Conservation (phyloP, 1,284 basidiomycete species). For the Meira nashicola region DNA sequence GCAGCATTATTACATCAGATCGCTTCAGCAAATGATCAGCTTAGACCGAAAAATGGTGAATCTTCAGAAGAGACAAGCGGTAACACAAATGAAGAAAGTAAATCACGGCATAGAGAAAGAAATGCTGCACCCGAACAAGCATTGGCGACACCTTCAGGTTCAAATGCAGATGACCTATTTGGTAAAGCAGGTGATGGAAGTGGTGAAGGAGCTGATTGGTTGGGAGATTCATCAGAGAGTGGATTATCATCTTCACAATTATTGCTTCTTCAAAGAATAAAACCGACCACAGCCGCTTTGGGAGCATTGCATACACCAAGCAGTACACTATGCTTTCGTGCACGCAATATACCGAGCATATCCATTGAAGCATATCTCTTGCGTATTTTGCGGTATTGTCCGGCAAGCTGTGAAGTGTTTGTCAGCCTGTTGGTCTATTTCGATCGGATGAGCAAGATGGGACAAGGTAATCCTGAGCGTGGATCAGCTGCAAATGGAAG, state of each 20-base stretch:
- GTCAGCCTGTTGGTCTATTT: slow-evolving; percentile 91
- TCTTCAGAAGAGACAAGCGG: slow-evolving; percentile 1
- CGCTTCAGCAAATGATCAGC: slow-evolving; percentile 77
- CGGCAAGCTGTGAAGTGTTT: slow-evolving; percentile 96
- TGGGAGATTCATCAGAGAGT: background rate
- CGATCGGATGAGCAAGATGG: slow-evolving; percentile 70
- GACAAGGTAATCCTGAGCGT: slow-evolving; percentile 45
- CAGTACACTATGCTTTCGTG: slow-evolving; percentile 86
- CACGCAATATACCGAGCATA: slow-evolving; percentile 89
- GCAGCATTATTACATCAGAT: slow-evolving; percentile 85
- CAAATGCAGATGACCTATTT: background rate
- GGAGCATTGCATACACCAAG: slow-evolving; percentile 71
- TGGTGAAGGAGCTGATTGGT: background rate
- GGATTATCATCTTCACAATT: background rate
- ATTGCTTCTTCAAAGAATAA: slow-evolving; percentile 14
- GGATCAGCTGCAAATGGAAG: background rate
- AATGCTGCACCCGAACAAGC: background rate
- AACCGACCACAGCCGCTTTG: slow-evolving; percentile 69
- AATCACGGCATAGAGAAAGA: background rate
- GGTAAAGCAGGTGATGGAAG: background rate
- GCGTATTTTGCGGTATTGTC: slow-evolving; percentile 95
- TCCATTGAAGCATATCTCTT: slow-evolving; percentile 88
- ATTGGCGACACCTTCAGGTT: background rate
- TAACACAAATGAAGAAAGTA: slow-evolving; percentile 15
- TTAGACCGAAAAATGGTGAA: slow-evolving; percentile 30